A percentile compares a stretch with the other conserved stretches of the same genome.
Evolutionary conservation across 495 filamentous ascomycete species (phyloP).

Genomic region (Rostrohypoxylon terebratum): DNA sequence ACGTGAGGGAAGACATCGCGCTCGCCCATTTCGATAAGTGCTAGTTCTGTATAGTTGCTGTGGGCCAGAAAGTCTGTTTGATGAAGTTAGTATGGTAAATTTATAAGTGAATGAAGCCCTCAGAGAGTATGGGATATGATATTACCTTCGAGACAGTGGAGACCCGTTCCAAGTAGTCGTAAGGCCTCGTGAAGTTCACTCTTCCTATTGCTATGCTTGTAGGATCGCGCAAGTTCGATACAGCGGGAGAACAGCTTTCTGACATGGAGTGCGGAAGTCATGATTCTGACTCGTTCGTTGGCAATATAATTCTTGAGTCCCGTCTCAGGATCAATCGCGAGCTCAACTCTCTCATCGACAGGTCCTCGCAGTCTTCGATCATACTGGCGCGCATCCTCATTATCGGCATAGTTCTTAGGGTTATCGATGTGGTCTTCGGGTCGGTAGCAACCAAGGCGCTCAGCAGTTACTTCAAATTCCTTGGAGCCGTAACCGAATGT

Average conservation of each 20-base stretch:
- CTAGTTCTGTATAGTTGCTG: conserved; percentile 89
- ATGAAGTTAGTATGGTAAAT: conserved; percentile 19
- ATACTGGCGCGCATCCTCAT: conserved; percentile 84
- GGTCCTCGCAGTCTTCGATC: conserved; percentile 82
- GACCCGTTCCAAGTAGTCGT: conserved; percentile 83
- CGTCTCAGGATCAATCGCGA: conserved; percentile 79
- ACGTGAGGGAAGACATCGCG: conserved; percentile 84
- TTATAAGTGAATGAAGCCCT: background rate
- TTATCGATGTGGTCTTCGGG: conserved; percentile 93
- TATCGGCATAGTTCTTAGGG: conserved; percentile 81
- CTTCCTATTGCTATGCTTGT: conserved; percentile 69
- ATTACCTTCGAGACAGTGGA: conserved; percentile 85
- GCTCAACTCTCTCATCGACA: conserved; percentile 80
- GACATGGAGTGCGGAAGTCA: conserved; percentile 79
- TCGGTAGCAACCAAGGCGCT: conserved; percentile 88
- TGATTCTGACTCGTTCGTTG: conserved; percentile 77
- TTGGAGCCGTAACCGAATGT: conserved; percentile 84
- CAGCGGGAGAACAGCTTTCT: conserved; percentile 76
- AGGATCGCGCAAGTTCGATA: conserved; percentile 79
- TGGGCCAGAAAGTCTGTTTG: conserved; percentile 82
- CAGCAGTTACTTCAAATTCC: conserved; percentile 91
- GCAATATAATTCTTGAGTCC: conserved; percentile 94
- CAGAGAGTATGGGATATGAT: background rate
- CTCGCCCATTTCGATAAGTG: conserved; percentile 86
- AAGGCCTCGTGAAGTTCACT: conserved; percentile 86